Percentiles rank a stretch among this genome's conserved stretches.
Conservation (phyloP, 768 basidiomycete genomes). For the Pilatotrama ljubarskyi region DNA sequence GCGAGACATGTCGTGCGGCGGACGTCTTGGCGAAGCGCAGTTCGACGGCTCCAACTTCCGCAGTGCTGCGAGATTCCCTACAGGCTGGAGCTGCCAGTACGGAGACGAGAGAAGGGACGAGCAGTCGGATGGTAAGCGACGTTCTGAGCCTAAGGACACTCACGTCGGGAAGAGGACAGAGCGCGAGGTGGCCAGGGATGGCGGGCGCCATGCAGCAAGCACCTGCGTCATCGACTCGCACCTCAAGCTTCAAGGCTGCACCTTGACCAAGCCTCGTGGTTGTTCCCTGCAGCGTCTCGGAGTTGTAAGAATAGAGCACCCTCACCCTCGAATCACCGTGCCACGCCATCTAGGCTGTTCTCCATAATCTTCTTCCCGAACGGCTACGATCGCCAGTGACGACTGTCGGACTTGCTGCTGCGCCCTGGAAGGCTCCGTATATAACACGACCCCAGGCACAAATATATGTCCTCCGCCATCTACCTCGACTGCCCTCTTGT, state of each 20-base stretch:
- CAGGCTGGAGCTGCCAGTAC: too few relatives aligned
- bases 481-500: too few relatives aligned
- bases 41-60: not conserved
- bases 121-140: too few relatives aligned
- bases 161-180: not conserved
- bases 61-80: too few relatives aligned
- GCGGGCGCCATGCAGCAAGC: not conserved
- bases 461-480: not conserved
- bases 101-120: too few relatives aligned
- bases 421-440: conserved; percentile 1
- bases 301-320: conserved; percentile 6
- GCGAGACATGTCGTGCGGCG: too few relatives aligned
- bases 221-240: conserved; percentile 3
- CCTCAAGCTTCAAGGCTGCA: too few relatives aligned
- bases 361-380: not conserved
- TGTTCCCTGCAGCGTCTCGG: not conserved
- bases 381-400: conserved; percentile 9
- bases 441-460: not conserved
- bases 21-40: too few relatives aligned
- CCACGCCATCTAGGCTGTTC: conserved; percentile 9
- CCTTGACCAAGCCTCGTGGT: conserved; percentile 8
- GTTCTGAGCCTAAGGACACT: too few relatives aligned
- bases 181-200: not conserved
- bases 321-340: not conserved
- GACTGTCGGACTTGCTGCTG: conserved; percentile 3